phyloP scores from a whole-genome alignment of 1,139 yeast species.

The Candida sp. region DNA sequence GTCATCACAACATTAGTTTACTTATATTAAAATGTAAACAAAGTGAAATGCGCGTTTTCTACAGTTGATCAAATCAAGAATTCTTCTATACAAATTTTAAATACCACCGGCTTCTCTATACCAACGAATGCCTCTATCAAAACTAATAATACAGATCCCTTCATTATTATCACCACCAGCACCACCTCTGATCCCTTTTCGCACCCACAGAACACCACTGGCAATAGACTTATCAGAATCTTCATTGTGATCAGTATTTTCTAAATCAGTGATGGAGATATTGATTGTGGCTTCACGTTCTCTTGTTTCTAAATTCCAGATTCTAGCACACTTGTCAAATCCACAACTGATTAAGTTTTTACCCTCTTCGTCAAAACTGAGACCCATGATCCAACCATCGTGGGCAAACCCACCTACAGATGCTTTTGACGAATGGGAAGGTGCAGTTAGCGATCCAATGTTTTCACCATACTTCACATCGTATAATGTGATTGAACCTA shows the following conservation, averaged over 20 bases:
- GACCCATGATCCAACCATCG: slow-evolving; percentile 81
- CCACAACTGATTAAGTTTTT: slow-evolving; percentile 72
- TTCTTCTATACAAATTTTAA: too few relatives aligned
- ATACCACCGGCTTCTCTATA: slow-evolving; percentile 93
- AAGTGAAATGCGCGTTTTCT: neutral
- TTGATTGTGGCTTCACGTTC: slow-evolving; percentile 75
- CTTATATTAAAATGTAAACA: neutral
- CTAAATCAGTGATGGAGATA: slow-evolving; percentile 63
- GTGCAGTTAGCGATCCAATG: slow-evolving; percentile 68
- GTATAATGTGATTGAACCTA: slow-evolving; percentile 74
- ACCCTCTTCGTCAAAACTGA: slow-evolving; percentile 79
- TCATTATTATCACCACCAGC: slow-evolving; percentile 68
- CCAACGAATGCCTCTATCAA: slow-evolving; percentile 91
- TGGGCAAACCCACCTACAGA: slow-evolving; percentile 78
- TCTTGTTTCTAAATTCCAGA: slow-evolving; percentile 81
- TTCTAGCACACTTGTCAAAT: slow-evolving; percentile 74
- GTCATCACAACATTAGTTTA: neutral
- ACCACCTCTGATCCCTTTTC: slow-evolving; percentile 61
- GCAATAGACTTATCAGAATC: slow-evolving; percentile 46
- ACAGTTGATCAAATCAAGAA: too few relatives aligned
- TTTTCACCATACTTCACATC: slow-evolving; percentile 88
- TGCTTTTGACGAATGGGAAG: slow-evolving; percentile 53
- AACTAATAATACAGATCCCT: slow-evolving; percentile 81
- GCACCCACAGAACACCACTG: slow-evolving; percentile 59
- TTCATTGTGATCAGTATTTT: slow-evolving; percentile 34